A percentile compares a stretch with the other conserved stretches of the same genome.
These are phyloP conservation scores for Epichloe bromicola DNA, from an alignment of 2,329 filamentous ascomycete genomes.

Conservation along the genomic window DNA sequence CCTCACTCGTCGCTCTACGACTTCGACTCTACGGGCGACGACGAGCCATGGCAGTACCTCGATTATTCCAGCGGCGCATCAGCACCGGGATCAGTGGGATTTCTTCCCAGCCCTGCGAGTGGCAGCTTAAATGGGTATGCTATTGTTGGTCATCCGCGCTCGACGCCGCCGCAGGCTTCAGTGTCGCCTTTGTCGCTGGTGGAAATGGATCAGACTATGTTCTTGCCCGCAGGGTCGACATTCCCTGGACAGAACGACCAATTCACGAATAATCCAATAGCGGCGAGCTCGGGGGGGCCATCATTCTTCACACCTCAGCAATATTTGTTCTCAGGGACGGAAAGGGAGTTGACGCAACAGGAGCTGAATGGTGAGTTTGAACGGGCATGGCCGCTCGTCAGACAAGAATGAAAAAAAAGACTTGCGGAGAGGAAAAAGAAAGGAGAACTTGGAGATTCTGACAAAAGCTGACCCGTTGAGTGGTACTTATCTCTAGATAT, in stretches of 20 bases:
- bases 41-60: conserved; percentile 34
- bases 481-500: conserved; percentile 12
- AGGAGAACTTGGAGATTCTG: neutral
- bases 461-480: neutral
- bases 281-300: neutral
- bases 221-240: conserved; percentile 21
- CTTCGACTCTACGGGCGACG: conserved; percentile 25
- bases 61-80: conserved; percentile 23
- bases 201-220: conserved; percentile 24
- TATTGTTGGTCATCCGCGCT: conserved; percentile 24
- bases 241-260: conserved; percentile 16
- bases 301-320: conserved; percentile 24
- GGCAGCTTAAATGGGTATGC: conserved; percentile 38
- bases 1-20: conserved; percentile 27
- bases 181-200: conserved; percentile 29
- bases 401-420: neutral
- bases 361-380: conserved; percentile 19
- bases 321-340: conserved; percentile 24
- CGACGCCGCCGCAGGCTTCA: conserved; percentile 17
- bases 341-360: conserved; percentile 12
- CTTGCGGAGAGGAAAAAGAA: no score
- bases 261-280: conserved; percentile 17
- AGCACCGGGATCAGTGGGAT: conserved; percentile 26
- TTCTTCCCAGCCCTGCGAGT: conserved; percentile 37
- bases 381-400: neutral